These are phyloP conservation scores for Akanthomyces lecanii DNA, from an alignment of 2,329 filamentous ascomycete species.

Conservation along the genomic window DNA sequence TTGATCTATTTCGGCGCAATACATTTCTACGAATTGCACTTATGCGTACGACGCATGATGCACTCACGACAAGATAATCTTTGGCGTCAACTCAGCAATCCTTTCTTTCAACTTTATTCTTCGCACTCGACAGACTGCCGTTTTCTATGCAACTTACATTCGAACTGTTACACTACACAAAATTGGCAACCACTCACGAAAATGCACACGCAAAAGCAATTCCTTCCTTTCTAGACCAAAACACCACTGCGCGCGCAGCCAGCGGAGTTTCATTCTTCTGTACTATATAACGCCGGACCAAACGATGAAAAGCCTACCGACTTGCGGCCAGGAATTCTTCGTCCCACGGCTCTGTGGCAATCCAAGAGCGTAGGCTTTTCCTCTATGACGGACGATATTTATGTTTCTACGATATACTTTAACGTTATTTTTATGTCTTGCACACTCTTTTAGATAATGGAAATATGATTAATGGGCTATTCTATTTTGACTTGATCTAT, in stretches of 20 bases:
- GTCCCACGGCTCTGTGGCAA: not conserved
- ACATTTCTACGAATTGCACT: not conserved
- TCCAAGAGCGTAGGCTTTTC: not conserved
- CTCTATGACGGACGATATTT: not conserved
- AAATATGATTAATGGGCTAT: constrained; percentile 9
- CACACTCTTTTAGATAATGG: constrained; percentile 7
- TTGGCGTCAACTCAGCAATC: constrained; percentile 7
- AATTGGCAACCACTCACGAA: not conserved
- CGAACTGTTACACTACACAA: not conserved
- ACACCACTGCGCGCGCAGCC: not conserved
- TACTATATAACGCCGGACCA: constrained; percentile 10
- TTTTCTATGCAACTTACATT: not conserved
- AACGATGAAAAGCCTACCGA: not conserved
- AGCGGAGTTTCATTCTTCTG: not conserved
- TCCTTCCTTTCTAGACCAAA: not conserved
- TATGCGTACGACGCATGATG: constrained; percentile 1
- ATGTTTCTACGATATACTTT: constrained; percentile 9
- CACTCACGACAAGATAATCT: constrained; percentile 2
- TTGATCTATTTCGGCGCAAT: not conserved
- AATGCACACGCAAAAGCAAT: constrained; percentile 4
- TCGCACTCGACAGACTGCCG: constrained; percentile 17
- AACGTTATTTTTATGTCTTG: constrained; percentile 4
- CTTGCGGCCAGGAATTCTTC: not conserved
- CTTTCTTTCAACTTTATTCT: constrained; percentile 13
- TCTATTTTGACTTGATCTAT: not conserved